Conservation (phyloP, 805 yeast species). For the Maudiozyma barnettii region DNA sequence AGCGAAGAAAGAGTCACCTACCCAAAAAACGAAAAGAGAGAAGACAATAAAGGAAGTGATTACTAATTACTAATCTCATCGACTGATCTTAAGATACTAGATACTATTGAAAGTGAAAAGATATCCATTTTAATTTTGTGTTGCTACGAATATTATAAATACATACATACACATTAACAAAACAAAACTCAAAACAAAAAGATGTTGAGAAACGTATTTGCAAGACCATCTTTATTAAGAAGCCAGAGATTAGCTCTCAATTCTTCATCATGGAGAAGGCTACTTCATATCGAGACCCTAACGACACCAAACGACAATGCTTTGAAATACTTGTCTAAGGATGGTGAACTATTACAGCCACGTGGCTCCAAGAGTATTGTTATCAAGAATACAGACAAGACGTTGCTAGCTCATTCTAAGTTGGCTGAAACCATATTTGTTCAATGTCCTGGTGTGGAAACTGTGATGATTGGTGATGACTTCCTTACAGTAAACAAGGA, state of each 20-base stretch:
- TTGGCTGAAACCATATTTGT: slow-evolving; percentile 50
- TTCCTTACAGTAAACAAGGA: slow-evolving; percentile 66
- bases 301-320: slow-evolving; percentile 74
- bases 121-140: too few relatives aligned
- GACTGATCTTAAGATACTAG: too few relatives aligned
- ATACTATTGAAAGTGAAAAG: too few relatives aligned
- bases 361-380: slow-evolving; percentile 27
- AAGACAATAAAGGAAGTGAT: too few relatives aligned
- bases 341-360: slow-evolving; percentile 28
- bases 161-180: not conserved
- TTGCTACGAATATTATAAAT: too few relatives aligned
- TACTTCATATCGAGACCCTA: slow-evolving; percentile 33
- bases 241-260: not conserved
- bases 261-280: slow-evolving; percentile 8
- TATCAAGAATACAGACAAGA: slow-evolving; percentile 26
- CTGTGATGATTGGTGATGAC: slow-evolving; percentile 65
- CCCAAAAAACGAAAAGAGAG: too few relatives aligned
- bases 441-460: slow-evolving; percentile 44
- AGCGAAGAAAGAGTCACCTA: not conserved
- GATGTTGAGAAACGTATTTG: slow-evolving; percentile 1
- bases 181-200: not conserved
- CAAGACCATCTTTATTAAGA: not conserved
- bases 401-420: slow-evolving; percentile 41
- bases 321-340: slow-evolving; percentile 45
- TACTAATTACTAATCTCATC: too few relatives aligned